Conservation (phyloP, 257 asterid genomes). For the Solanum bulbocastanum region DNA sequence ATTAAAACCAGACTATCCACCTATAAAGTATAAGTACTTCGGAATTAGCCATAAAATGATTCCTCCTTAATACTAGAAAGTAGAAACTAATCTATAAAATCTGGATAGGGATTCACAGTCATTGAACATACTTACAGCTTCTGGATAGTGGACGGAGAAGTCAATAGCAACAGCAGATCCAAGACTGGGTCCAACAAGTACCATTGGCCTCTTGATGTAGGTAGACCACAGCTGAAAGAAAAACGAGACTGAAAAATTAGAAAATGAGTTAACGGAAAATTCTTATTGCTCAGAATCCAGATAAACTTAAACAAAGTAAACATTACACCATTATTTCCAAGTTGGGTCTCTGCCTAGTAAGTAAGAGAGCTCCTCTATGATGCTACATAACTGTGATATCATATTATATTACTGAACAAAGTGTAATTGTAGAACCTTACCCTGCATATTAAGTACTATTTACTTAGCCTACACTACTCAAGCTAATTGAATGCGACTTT, state of each 20-base stretch:
- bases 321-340: not conserved
- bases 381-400: not conserved
- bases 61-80: not conserved
- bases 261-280: not conserved
- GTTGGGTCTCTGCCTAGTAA: not conserved
- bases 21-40: slow-evolving; percentile 23
- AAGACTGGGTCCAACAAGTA: slow-evolving; percentile 90
- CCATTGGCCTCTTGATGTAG: slow-evolving; percentile 64
- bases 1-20: slow-evolving; percentile 81
- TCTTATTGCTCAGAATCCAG: not conserved
- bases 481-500: not conserved
- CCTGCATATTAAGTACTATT: not conserved
- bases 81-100: not conserved
- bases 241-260: not conserved
- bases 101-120: not conserved
- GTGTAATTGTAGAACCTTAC: not conserved
- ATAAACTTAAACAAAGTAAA: not conserved
- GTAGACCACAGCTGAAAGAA: slow-evolving; percentile 62
- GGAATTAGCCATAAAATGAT: not conserved
- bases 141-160: slow-evolving; percentile 58
- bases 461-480: not conserved
- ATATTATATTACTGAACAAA: not conserved
- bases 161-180: slow-evolving; percentile 93
- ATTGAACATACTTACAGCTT: slow-evolving; percentile 45
- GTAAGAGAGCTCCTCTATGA: not conserved